These are phyloP conservation scores for Peterozyma toletana DNA, from an alignment of 805 yeast genomes.

Conservation along the genomic window DNA sequence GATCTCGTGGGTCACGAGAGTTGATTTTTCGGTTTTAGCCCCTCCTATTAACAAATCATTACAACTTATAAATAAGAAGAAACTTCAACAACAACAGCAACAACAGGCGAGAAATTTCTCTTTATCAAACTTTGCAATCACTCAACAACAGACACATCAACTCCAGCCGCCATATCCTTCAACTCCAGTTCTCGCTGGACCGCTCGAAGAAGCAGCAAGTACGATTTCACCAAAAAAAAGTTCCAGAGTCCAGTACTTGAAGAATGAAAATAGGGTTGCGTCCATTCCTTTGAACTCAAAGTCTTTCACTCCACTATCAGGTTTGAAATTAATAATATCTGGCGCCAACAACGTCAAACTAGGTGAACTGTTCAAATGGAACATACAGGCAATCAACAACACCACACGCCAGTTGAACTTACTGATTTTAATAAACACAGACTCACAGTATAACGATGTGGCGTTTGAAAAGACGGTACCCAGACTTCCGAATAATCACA, in stretches of 20 bases:
- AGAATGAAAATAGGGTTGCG: too few species aligned
- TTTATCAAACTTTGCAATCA: constrained; percentile 20
- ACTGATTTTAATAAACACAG: constrained; percentile 33
- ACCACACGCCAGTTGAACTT: constrained; percentile 43
- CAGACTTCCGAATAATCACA: constrained; percentile 18
- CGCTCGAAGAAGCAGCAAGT: too few species aligned
- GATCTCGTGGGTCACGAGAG: constrained; percentile 30
- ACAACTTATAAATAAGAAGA: background rate
- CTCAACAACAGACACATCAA: constrained; percentile 10
- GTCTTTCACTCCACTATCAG: constrained; percentile 12
- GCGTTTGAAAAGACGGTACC: constrained; percentile 28
- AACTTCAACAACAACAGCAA: background rate
- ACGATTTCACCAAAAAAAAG: too few species aligned
- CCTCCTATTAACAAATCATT: constrained; percentile 4
- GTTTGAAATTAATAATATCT: constrained; percentile 45
- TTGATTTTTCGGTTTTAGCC: constrained; percentile 18
- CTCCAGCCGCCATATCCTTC: too few species aligned
- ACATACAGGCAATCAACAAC: constrained; percentile 57
- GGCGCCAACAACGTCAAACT: constrained; percentile 56
- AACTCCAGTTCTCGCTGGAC: too few species aligned
- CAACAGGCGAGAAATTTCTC: constrained; percentile 2
- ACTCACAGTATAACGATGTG: constrained; percentile 23
- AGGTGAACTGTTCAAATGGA: constrained; percentile 59
- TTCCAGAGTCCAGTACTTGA: too few species aligned
- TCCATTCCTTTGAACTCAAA: too few species aligned